Evolutionary conservation across 805 yeast genomes (phyloP).

Genomic region (Myxozyma udenii): DNA sequence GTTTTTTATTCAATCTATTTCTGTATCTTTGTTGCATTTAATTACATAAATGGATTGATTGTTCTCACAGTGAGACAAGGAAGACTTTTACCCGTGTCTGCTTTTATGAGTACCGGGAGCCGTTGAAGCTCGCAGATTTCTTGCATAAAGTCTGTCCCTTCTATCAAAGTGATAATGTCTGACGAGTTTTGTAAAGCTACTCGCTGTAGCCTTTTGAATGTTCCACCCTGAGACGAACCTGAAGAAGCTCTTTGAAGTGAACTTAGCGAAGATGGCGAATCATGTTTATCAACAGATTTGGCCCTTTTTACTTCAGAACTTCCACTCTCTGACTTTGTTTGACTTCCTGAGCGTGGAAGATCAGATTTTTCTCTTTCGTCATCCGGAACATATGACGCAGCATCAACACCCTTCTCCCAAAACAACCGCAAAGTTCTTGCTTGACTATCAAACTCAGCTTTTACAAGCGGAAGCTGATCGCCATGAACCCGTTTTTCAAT

Average conservation of each 20-base stretch:
- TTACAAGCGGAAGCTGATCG: conserved; percentile 86
- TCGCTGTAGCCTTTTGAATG: background rate
- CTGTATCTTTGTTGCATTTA: no score
- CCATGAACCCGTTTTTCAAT: conserved; percentile 96
- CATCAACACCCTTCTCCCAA: conserved; percentile 91
- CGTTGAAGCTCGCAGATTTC: conserved; percentile 73
- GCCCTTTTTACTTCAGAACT: background rate
- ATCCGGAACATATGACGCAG: conserved; percentile 87
- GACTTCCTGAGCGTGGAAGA: background rate
- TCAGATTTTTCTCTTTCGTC: conserved; percentile 60
- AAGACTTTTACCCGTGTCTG: conserved; percentile 91
- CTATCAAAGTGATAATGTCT: conserved; percentile 56
- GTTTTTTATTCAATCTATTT: no score
- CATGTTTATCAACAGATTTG: background rate
- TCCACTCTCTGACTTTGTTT: background rate
- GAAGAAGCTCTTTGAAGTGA: no score
- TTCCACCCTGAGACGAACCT: background rate
- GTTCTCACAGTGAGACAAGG: conserved; percentile 93
- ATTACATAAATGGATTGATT: conserved; percentile 67
- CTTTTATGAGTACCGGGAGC: conserved; percentile 81
- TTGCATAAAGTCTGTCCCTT: conserved; percentile 55
- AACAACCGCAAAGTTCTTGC: conserved; percentile 69
- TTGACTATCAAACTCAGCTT: conserved; percentile 83
- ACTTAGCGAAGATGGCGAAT: no score
- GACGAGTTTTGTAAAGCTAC: no score